phyloP scores from a whole-genome alignment of 257 asterid species.

The Fraxinus cuspidata region DNA sequence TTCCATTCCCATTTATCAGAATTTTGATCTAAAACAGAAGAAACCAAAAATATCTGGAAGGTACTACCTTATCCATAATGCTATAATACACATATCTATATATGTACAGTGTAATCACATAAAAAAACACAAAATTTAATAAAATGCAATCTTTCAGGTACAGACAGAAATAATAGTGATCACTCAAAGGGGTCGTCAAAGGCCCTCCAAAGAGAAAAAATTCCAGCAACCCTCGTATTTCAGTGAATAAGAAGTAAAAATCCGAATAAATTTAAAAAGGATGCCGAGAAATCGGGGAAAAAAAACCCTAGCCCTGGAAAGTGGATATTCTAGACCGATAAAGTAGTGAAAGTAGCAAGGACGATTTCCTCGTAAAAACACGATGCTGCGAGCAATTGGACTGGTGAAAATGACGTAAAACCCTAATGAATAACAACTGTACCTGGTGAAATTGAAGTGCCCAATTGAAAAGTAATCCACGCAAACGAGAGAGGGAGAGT shows the following conservation, averaged over 20 bases:
- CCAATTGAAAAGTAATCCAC: not conserved
- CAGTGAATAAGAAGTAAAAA: not conserved
- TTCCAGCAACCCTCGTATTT: not conserved
- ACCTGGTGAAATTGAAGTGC: slow-evolving; percentile 6
- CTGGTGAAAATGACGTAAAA: not conserved
- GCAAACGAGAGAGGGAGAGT: not conserved
- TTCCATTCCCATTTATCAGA: not conserved
- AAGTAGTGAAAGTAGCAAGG: not conserved
- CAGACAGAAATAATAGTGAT: not conserved
- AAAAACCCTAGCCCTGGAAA: too few species aligned
- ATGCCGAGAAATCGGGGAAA: not conserved
- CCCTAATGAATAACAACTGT: not conserved
- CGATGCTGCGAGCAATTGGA: not conserved
- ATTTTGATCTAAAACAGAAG: not conserved
- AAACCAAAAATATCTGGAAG: not conserved
- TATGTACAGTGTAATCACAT: not conserved
- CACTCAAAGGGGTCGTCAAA: not conserved
- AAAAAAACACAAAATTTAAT: not conserved
- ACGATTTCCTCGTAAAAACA: not conserved
- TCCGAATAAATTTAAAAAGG: not conserved
- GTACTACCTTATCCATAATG: not conserved
- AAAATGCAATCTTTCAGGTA: not conserved
- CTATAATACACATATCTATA: not conserved
- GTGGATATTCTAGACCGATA: too few species aligned
- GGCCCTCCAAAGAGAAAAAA: not conserved